Conservation (phyloP, 371 early-diverging fungal species). For the Gilbertella persicaria region DNA sequence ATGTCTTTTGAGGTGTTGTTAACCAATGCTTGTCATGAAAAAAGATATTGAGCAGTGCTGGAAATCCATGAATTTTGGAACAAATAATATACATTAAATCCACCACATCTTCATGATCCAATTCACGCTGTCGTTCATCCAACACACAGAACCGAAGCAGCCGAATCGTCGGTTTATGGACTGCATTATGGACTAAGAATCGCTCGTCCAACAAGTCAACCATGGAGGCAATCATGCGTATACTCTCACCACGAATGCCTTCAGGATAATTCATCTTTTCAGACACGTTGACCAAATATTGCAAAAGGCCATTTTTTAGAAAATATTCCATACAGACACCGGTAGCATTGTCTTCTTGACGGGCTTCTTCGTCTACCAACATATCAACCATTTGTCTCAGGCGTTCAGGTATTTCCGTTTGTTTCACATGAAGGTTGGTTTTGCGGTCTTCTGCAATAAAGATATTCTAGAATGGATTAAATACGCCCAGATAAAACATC, state of each 20-base stretch:
- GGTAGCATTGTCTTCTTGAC: conserved; percentile 69
- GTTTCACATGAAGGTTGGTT: conserved; percentile 59
- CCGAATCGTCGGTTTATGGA: conserved; percentile 85
- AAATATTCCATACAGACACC: conserved; percentile 93
- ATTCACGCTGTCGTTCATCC: conserved; percentile 58
- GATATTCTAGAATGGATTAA: conserved; percentile 47
- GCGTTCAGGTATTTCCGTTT: conserved; percentile 79
- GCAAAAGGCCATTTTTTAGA: conserved; percentile 80
- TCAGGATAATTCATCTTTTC: conserved; percentile 78
- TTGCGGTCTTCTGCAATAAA: conserved; percentile 60
- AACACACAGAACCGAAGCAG: conserved; percentile 73
- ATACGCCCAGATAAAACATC: background rate
- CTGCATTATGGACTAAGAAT: conserved; percentile 87
- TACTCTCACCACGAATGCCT: conserved; percentile 85
- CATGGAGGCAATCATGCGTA: conserved; percentile 78
- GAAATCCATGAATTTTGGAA: conserved; percentile 89
- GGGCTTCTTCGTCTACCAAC: conserved; percentile 87
- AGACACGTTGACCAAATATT: conserved; percentile 76
- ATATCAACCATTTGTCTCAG: conserved; percentile 87
- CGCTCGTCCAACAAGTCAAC: conserved; percentile 84
- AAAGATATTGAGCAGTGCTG: conserved; percentile 86
- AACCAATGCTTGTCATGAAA: conserved; percentile 85
- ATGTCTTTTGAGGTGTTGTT: conserved; percentile 61
- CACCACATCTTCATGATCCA: conserved; percentile 82
- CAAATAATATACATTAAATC: conserved; percentile 89